Base-by-base conservation (phyloP, 345 rosid species). In the Populus pruinosa region DNA sequence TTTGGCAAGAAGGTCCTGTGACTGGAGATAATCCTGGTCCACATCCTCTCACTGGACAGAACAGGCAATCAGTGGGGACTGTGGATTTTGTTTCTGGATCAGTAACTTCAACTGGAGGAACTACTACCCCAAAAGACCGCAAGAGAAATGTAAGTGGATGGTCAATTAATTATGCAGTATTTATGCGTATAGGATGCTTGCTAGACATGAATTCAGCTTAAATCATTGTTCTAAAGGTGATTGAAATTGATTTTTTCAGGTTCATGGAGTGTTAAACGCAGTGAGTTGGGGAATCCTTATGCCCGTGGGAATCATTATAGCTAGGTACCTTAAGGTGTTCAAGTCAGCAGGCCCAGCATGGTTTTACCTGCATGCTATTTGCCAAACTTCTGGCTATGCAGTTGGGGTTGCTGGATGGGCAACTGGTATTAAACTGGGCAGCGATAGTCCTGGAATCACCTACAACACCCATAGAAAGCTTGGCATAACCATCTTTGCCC, bases 341-440 rank as follows among this genome's bases (percentile, higher is more conserved):
- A 84, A 90, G 76, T 35, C 76, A 20, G 89, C 93, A 9, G 88
- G 88, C 35, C 97, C 99, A 10, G 90, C 96, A 0, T 95, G 99
- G 99, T 95, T 93, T 79, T 93, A 92, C 77, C 90, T 95, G 12
- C 99, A 95, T 72, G 83, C 81, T 0, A 88, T 85, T 16, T 88
- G 90, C 82, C 99, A 95, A 83, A 72, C 86, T 64, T 92, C 94
- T 0, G 99, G 91, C 71, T 95, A 93, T 39, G 74, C 69, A 0
- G 80, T 95, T 18, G 99, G 99, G 1, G 90, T 93, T 8, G 89
- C 94, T 2, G 99, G 99, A 1, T 95, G 92, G 92, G 94, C 84
- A 10, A 95, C 99, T 0, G 98, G 99, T 49, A 76, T 91, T 67
- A 87, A 80, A 84, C 98, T 93, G 21, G 98, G 96, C 16, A 88